Base-by-base conservation (phyloP, 2,329 filamentous ascomycete species). In the Helotiales sp. region DNA sequence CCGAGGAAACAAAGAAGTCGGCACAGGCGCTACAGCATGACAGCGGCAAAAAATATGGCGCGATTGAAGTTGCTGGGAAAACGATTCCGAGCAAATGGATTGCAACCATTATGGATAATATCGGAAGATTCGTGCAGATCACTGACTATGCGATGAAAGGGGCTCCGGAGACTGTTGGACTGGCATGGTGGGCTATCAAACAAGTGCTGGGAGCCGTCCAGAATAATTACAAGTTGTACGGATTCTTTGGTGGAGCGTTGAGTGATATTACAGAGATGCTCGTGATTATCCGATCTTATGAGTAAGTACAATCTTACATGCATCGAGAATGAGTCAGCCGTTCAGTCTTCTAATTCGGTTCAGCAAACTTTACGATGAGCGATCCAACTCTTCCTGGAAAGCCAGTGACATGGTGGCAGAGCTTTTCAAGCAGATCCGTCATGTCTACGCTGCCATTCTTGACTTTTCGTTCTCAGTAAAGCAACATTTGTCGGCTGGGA, bases 101-200 rank as follows among this genome's bases (percentile, higher is more conserved):
- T 11, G 34, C 37, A 5, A 26, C 40, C 15, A 45, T 60, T 17
- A 60, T 60, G 40, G 40, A 60, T n/a, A 60, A 43, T 22, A 60
- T 60, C 28, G 37, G n/a, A 5, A 22, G 58, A n/a, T 61, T 49
- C n/a, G 17, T 61, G 22, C 40, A 22, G 10, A 45, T 45, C 6
- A 61, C 37, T n/a, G 43, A 61, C n/a, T 26, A 61, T 32, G 58
- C 58, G 11, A 61, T 61, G 26, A 47, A 61, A 32, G 58, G 58
- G 6, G 43, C 40, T 3, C 40, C 43, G 5, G 58, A 61, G n/a
- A 61, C 37, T n/a, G 43, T 47, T 30, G 58, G 26, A 8, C 13
- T 61, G 22, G 28, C 58, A 20, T 47, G 26, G 58, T 61, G 11
- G 22, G 40, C 58, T 13, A 61, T 47, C n/a, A 47, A 47, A 26